Evolutionary conservation across 2,329 filamentous ascomycete genomes (phyloP).

Genomic region (Alternaria sp.): DNA sequence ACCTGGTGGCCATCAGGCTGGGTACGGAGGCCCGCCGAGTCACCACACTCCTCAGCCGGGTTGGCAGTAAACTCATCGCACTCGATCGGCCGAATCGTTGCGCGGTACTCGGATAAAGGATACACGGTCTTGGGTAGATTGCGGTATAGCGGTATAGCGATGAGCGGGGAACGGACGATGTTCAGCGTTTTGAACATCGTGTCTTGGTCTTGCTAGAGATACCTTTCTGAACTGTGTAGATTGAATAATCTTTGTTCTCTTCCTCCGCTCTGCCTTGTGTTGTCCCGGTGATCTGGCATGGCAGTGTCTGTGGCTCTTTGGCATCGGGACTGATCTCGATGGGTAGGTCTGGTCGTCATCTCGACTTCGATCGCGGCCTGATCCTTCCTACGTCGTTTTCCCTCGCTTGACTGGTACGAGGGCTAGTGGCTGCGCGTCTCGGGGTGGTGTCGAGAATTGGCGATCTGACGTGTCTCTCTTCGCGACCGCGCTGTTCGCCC

Average conservation of each 20-base stretch:
- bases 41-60: slow-evolving; percentile 30
- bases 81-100: neutral
- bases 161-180: neutral
- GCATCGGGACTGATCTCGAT: neutral
- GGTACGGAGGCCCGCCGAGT: slow-evolving; percentile 15
- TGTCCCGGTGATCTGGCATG: neutral
- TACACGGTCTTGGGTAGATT: neutral
- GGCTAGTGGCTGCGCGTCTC: neutral
- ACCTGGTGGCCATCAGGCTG: slow-evolving; percentile 14
- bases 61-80: slow-evolving; percentile 24
- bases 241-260: slow-evolving; percentile 1
- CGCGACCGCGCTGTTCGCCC: neutral
- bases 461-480: neutral
- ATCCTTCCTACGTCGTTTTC: neutral
- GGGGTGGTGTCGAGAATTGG: neutral
- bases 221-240: slow-evolving; percentile 14
- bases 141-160: neutral
- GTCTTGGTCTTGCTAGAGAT: neutral
- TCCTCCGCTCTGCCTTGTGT: neutral
- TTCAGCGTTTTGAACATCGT: neutral
- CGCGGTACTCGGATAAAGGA: neutral
- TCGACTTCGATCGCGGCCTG: neutral
- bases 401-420: neutral
- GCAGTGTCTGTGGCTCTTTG: neutral
- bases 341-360: neutral